phyloP scores from a whole-genome alignment of 2,329 filamentous ascomycete species.

The Phyllosticta citrichinensis region DNA sequence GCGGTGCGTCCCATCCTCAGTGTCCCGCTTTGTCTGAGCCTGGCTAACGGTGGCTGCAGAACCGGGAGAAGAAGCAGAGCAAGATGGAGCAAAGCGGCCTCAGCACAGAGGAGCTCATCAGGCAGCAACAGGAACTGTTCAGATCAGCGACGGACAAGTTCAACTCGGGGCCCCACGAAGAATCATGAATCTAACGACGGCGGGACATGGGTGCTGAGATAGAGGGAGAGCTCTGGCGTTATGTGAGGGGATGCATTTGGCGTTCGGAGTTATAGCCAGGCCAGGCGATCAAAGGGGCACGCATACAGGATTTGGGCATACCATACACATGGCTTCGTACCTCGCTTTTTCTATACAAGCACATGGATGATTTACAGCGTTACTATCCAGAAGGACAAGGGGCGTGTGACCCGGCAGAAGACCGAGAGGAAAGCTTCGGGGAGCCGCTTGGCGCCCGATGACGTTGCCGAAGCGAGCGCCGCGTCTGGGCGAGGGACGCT shows the following conservation, averaged over 20 bases:
- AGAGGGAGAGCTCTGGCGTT: slow-evolving; percentile 2
- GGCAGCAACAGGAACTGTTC: slow-evolving; percentile 87
- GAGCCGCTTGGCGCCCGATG: slow-evolving; percentile 1
- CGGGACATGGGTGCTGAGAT: neutral
- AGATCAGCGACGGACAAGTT: slow-evolving; percentile 67
- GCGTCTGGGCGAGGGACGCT: neutral
- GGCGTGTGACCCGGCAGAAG: neutral
- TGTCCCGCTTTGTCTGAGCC: neutral
- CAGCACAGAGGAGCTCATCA: slow-evolving; percentile 78
- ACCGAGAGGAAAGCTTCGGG: no score
- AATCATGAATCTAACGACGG: slow-evolving; percentile 5
- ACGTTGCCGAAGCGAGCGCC: slow-evolving; percentile 7
- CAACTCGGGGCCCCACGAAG: slow-evolving; percentile 40
- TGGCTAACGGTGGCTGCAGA: slow-evolving; percentile 42
- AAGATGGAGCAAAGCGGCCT: slow-evolving; percentile 94
- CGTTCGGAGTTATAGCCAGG: slow-evolving; percentile 2
- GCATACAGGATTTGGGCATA: neutral
- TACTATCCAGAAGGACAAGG: neutral
- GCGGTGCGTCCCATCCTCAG: slow-evolving; percentile 51
- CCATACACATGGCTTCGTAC: neutral
- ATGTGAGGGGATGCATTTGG: slow-evolving; percentile 1
- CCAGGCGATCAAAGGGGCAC: neutral
- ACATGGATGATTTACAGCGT: no score
- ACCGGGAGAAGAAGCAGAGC: slow-evolving; percentile 90
- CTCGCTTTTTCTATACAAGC: neutral